phyloP scores from a whole-genome alignment of 768 basidiomycete genomes.

The Tulasnella sp. region DNA sequence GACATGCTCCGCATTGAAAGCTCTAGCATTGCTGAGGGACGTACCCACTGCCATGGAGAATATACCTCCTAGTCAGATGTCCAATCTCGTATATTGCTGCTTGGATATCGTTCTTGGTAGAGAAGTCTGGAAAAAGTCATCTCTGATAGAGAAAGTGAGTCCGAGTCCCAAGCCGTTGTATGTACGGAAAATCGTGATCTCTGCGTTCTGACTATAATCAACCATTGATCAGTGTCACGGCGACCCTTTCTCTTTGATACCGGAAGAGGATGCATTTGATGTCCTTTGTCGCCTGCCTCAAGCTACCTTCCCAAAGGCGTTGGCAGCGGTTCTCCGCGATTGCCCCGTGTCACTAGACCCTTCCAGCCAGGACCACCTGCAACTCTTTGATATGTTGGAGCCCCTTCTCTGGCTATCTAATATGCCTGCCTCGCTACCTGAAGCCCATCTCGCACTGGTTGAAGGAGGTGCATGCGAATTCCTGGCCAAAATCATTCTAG shows the following conservation, averaged over 20 bases:
- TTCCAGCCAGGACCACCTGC: not conserved
- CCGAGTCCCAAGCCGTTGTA: no score
- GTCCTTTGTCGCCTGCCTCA: not conserved
- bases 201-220: no score
- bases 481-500: not conserved
- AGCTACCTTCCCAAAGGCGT: not conserved
- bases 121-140: not conserved
- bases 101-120: not conserved
- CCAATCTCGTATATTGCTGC: not conserved
- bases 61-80: not conserved
- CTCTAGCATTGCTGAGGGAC: not conserved
- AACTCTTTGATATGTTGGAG: not conserved
- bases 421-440: not conserved
- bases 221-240: not conserved
- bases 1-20: not conserved
- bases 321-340: not conserved
- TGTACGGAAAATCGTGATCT: no score
- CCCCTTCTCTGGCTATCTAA: not conserved
- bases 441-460: not conserved
- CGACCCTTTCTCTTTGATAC: not conserved
- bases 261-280: not conserved
- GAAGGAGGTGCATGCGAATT: not conserved
- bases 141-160: no score
- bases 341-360: not conserved
- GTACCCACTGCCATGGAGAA: not conserved